Base-by-base conservation (phyloP, 75 land plant genomes). In the Picea glauca region DNA sequence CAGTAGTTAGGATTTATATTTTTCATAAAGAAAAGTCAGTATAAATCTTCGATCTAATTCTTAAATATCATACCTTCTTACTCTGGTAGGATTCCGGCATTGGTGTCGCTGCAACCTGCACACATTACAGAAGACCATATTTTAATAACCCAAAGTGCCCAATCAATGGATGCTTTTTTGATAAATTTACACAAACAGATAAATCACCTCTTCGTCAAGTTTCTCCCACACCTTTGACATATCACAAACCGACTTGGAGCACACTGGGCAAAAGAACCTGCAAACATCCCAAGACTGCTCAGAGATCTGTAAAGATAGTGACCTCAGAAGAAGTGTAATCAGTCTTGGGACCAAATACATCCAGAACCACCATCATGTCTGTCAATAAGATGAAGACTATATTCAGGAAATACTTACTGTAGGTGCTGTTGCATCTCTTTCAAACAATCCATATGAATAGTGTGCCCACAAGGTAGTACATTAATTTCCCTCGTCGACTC, bases 181-280 rank as follows among this genome's bases (percentile, higher is more conserved):
- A 9, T 9, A 50, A 8, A 50, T 50, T 50, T 8, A 50, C 56
- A 50, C 56, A 50, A 50, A 50, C 56, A 50, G 56, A 56, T 17
- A 57, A 63, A 77, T 18, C 14, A 81, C 80, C 81, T 85, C 95
- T 78, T 61, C 68, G 77, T 96, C 99, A 63, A 91, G 75, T 80
- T 83, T 87, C 60, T 89, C 91, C 99, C 99, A 96, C 9, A 90
- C 91, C 38, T 82, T 87, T 15, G 95, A 89, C 99, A 96, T 96
- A 54, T 96, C 99, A 88, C 95, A 91, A 3, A 92, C 92, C 4
- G 99, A 96, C 85, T 91, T 96, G 70, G 88, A 92, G 76, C 99
- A 96, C 1, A 96, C 80, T 13, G 99, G 99, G 80, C 99, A 96
- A 26, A 86, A 87, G 79, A 84, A 95, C 74, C 98, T 95, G 85